Conservation (phyloP, 306 rosid genomes). For the Bauhinia variegata region DNA sequence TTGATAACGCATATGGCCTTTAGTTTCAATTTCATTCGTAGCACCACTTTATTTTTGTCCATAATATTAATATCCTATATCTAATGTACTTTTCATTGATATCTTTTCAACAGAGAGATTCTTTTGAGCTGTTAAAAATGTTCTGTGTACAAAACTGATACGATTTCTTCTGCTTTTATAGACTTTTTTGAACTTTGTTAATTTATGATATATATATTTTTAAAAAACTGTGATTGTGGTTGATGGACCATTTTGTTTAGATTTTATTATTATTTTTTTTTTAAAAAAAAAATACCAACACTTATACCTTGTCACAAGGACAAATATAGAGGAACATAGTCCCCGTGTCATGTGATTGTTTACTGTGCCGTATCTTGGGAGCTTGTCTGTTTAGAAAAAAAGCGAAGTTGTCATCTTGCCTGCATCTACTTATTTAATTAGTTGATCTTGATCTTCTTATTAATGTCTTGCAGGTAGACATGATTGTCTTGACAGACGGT, state of each 20-base stretch:
- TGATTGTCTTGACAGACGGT: conserved; percentile 98
- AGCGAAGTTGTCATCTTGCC: neutral
- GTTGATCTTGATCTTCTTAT: neutral
- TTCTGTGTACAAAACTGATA: conserved; percentile 13
- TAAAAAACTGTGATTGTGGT: neutral
- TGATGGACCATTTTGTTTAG: neutral
- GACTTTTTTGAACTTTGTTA: conserved; percentile 1
- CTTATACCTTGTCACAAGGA: neutral
- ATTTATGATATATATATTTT: no score
- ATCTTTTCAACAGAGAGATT: conserved; percentile 2
- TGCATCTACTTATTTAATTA: conserved; percentile 7
- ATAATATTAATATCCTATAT: no score
- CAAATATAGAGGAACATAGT: conserved; percentile 15
- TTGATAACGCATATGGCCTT: no score
- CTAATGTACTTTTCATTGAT: conserved; percentile 5
- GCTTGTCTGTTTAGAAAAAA: conserved; percentile 13
- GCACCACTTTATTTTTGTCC: no score
- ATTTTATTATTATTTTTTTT: no score
- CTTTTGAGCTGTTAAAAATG: neutral
- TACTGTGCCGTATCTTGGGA: conserved; percentile 3
- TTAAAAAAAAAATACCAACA: neutral
- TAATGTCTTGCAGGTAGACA: conserved; percentile 81
- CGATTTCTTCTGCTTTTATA: conserved; percentile 1
- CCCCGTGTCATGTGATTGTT: neutral
- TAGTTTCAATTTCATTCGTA: no score